Base-by-base conservation (phyloP, 2,329 filamentous ascomycete species). In the Exophiala sideris region DNA sequence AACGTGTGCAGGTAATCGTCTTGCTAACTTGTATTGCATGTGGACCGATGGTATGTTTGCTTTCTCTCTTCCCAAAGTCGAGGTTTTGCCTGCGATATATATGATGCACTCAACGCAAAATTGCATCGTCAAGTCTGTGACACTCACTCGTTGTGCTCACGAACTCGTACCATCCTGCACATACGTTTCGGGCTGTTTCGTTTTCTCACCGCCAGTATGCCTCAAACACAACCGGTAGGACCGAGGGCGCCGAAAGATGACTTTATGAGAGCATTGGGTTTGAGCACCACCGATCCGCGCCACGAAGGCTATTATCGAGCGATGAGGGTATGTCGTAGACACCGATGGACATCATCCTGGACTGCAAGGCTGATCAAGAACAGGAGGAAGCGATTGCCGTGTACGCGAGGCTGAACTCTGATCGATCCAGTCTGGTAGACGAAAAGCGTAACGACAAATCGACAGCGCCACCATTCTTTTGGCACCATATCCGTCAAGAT, bases 241-340 rank as follows among this genome's bases (percentile, higher is more conserved):
- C 72, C 73, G 40, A 70, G 73, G 47, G 72, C 70, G 36, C 71
- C 72, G 20, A 76, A 76, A 57, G 73, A 75, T 48, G 73, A 76
- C 56, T 76, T 76, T 61, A 74, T 76, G 71, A 68, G 67, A 18
- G 73, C 73, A 18, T 61, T 76, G 41, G 70, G 69, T 34, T 64
- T 76, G 10, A 70, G 68, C 46, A 65, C 71, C 4, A 70, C 69
- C 29, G 67, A 74, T 57, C 67, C 71, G 18, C 70, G 72, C 52
- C 69, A 74, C 64, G 73, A 76, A 54, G 71, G 71, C 54, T 70
- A 67, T 45, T 76, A 76, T 57, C 67, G 71, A 49, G 72, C 71
- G 40, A 75, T 76, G 73, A 67, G 73, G 62, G 73, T 75, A 68
- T 55, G 70, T 67, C 34, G 5, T 11, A 36, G 36, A 34, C 34